These are phyloP conservation scores for Tulasnella calospora DNA, from an alignment of 768 basidiomycete genomes.

Conservation along the genomic window DNA sequence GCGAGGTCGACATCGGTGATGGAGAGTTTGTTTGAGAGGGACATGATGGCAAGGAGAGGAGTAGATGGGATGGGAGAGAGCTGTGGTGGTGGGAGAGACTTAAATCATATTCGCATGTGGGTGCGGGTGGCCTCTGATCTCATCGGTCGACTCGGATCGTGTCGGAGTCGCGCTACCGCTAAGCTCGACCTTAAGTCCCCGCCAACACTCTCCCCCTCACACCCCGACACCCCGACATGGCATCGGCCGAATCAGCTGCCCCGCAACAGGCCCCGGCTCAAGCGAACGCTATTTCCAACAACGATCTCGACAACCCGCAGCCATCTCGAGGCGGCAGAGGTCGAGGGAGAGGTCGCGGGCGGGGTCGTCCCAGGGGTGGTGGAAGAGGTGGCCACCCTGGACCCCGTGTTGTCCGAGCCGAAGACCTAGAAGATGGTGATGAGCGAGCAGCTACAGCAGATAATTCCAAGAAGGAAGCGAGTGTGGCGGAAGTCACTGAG, in stretches of 20 bases:
- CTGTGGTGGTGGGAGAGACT: slow-evolving; percentile 19
- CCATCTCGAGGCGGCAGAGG: neutral
- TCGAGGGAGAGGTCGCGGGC: neutral
- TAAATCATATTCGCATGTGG: neutral
- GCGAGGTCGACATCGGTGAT: slow-evolving; percentile 88
- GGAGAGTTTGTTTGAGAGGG: slow-evolving; percentile 89
- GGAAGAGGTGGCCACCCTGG: slow-evolving; percentile 15
- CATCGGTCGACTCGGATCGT: slow-evolving; percentile 14
- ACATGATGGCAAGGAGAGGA: slow-evolving; percentile 51
- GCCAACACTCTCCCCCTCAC: neutral
- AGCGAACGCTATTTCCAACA: neutral
- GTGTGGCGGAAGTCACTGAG: neutral
- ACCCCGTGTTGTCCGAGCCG: slow-evolving; percentile 9
- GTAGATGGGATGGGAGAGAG: slow-evolving; percentile 3
- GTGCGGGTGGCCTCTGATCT: slow-evolving; percentile 10
- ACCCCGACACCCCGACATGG: slow-evolving; percentile 10
- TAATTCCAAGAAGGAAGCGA: slow-evolving; percentile 10
- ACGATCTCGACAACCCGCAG: neutral
- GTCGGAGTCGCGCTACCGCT: neutral
- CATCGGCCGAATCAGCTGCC: slow-evolving; percentile 9
- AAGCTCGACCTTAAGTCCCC: slow-evolving; percentile 11
- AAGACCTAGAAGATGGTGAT: slow-evolving; percentile 23
- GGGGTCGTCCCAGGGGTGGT: neutral
- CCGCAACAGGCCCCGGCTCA: neutral
- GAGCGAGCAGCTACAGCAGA: slow-evolving; percentile 1